These are phyloP conservation scores for Hypholoma sublateritium DNA, from an alignment of 768 basidiomycete genomes.

Conservation along the genomic window DNA sequence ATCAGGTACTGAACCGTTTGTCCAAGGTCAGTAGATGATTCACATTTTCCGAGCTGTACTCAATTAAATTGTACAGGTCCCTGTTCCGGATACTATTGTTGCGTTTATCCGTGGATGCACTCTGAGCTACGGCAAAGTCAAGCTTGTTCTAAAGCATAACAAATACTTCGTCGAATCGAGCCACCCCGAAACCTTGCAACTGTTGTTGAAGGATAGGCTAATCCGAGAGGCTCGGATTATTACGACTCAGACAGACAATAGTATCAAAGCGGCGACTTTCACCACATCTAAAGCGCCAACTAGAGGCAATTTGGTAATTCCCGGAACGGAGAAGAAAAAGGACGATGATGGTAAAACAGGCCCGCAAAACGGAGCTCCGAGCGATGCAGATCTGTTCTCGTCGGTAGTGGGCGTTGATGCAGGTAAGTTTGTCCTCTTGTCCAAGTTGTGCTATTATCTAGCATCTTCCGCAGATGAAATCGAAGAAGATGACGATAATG, in stretches of 20 bases:
- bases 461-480: conserved; percentile 70
- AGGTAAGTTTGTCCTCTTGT: conserved; percentile 44
- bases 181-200: conserved; percentile 90
- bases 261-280: conserved; percentile 74
- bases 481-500: conserved; percentile 96
- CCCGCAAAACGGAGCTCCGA: conserved; percentile 25
- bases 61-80: conserved; percentile 56
- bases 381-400: conserved; percentile 84
- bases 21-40: conserved; percentile 56
- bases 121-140: conserved; percentile 96
- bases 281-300: conserved; percentile 82
- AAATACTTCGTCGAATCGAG: conserved; percentile 96
- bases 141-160: conserved; percentile 97
- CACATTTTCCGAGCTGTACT: conserved; percentile 5
- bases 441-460: not conserved
- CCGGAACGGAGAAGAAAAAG: conserved; percentile 82
- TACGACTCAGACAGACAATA: conserved; percentile 65
- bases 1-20: conserved; percentile 73
- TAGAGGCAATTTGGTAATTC: conserved; percentile 81
- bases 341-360: conserved; percentile 35
- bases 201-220: conserved; percentile 80
- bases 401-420: conserved; percentile 94
- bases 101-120: conserved; percentile 92
- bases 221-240: conserved; percentile 85
- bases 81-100: conserved; percentile 85